Base-by-base conservation (phyloP, 169 alveolate genomes). In the Eimeria necatrix region DNA sequence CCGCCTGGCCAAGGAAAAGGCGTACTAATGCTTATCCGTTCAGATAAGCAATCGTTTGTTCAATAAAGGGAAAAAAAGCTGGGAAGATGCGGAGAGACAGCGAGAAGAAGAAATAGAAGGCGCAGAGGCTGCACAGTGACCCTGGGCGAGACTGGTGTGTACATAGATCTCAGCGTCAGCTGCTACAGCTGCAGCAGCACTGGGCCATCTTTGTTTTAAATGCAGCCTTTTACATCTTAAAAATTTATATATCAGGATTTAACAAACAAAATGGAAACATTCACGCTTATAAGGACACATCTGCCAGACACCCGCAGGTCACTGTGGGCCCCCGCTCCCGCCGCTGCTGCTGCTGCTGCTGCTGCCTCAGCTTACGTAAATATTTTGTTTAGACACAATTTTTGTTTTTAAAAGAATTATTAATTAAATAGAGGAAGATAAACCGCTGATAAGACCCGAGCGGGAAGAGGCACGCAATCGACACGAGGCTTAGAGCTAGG, bases 261-360 rank as follows among this genome's bases (percentile, higher is more conserved):
- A 22, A 64, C 10, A 64, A 14, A 64, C 0, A 14, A 64, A 64
- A 4, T 2, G 2, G 10, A 12, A 14, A 64, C 22, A 64, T 7
- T 10, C 4, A 32, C 74, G 22, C 46, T 1, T 32, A 12, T 7
- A 64, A 64, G 24, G 74, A 20, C 74, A 32, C 74, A 64, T 64
- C 74, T 64, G 74, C 46, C 74, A 20, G 74, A 10, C 74, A 64
- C 46, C 74, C 22, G 18, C 24, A 9, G 74, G 46, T 64, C 74
- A 64, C 74, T 64, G 74, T 64, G 74, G 74, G 74, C 74, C 74
- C 74, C 74, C 74, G 74, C 74, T 64, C 26, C 74, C 22, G 26
- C 74, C 7, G 74, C 74, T 12, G 74, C 24, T 64, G 74, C 74
- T 64, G 74, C 74, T 64, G 41, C 74, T 64, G 74, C 74, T 1